Evolutionary conservation across 371 early-diverging fungal species (phyloP).

Genomic region (Choanephora cucurbitarum): DNA sequence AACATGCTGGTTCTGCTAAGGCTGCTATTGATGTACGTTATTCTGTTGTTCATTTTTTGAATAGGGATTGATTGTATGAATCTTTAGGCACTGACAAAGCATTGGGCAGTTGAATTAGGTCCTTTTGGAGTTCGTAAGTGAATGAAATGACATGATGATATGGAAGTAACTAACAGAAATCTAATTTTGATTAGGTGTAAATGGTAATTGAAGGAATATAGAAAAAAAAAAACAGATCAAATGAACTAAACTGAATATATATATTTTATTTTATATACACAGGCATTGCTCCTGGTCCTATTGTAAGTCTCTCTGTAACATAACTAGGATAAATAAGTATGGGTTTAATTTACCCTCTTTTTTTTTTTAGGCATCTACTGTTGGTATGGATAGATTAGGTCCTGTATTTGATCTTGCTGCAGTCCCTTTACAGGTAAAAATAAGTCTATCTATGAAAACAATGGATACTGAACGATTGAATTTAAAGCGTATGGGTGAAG

Average conservation of each 20-base stretch:
- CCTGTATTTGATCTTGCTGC: constrained; percentile 18
- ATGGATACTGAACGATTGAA: neutral
- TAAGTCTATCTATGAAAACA: neutral
- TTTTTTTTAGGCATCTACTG: constrained; percentile 21
- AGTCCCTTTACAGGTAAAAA: constrained; percentile 40
- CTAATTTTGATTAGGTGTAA: constrained; percentile 18
- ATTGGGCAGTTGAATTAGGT: constrained; percentile 56
- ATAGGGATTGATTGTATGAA: neutral
- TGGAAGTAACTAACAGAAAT: neutral
- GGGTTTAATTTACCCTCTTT: too few relatives aligned
- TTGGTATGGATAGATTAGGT: constrained; percentile 43
- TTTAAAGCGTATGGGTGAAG: constrained; percentile 52
- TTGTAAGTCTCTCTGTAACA: constrained; percentile 38
- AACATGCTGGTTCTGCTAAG: constrained; percentile 54
- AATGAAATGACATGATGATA: neutral
- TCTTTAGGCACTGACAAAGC: constrained; percentile 50
- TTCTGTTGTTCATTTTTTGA: neutral
- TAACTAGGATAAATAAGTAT: too few relatives aligned
- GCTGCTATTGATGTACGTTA: constrained; percentile 43
- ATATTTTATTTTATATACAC: constrained; percentile 6
- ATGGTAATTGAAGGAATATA: constrained; percentile 21
- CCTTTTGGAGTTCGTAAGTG: constrained; percentile 51
- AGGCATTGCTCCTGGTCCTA: constrained; percentile 55
- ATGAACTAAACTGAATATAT: too few relatives aligned
- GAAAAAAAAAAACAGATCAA: too few relatives aligned